A percentile compares a stretch with the other conserved stretches of the same genome.
Conservation (phyloP, 768 basidiomycete species). For the Porpolomopsis calyptriformis region DNA sequence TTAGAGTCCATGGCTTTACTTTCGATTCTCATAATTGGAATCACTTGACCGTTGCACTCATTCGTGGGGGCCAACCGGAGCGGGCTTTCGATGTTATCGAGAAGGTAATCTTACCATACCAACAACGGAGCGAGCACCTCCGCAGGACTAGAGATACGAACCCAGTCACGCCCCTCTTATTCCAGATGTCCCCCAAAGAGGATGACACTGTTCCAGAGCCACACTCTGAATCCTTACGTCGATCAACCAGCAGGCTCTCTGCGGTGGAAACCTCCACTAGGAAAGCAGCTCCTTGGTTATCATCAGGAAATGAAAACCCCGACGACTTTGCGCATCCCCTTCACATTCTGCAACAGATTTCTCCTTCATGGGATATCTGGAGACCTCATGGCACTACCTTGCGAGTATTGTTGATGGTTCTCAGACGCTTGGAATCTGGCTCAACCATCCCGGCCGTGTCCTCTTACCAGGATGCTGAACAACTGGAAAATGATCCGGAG, state of each 20-base stretch:
- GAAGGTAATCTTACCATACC: conserved; percentile 57
- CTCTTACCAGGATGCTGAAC: conserved; percentile 17
- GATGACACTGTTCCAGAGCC: conserved; percentile 9
- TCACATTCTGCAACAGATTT: conserved; percentile 48
- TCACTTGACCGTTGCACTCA: conserved; percentile 60
- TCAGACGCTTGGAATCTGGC: conserved; percentile 42
- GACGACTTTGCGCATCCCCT: conserved; percentile 49
- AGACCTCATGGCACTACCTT: conserved; percentile 45
- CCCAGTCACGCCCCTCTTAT: conserved; percentile 32
- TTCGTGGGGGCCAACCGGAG: conserved; percentile 72
- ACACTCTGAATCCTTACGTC: conserved; percentile 20
- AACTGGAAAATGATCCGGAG: conserved; percentile 14
- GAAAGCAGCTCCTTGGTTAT: conserved; percentile 7
- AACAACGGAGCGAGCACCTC: conserved; percentile 21
- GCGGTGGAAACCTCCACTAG: conserved; percentile 13
- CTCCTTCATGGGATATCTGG: conserved; percentile 59
- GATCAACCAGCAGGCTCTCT: conserved; percentile 16
- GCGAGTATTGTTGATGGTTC: conserved; percentile 33
- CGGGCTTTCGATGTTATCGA: conserved; percentile 80
- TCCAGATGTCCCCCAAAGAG: conserved; percentile 21
- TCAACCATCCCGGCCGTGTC: conserved; percentile 33
- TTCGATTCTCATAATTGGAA: conserved; percentile 94
- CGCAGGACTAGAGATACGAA: conserved; percentile 17
- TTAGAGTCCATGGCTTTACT: conserved; percentile 52
- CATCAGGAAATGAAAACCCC: conserved; percentile 10